These are phyloP conservation scores for Xylariomycetidae sp. DNA, from an alignment of 2,329 filamentous ascomycete species.

Conservation along the genomic window DNA sequence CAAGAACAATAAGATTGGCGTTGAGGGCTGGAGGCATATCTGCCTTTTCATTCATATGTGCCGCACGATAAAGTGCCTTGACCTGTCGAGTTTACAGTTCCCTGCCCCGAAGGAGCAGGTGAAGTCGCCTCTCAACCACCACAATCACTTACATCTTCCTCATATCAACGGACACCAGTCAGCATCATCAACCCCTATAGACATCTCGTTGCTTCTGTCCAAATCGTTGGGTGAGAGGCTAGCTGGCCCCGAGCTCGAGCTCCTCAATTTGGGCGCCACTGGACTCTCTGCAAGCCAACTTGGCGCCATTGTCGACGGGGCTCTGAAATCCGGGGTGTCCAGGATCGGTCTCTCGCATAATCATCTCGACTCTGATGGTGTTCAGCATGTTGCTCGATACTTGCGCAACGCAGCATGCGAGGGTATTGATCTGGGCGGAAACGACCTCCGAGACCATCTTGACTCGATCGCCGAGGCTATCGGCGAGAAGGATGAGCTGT, in stretches of 20 bases:
- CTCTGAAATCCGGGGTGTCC: slow-evolving; percentile 70
- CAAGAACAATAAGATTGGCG: slow-evolving; percentile 86
- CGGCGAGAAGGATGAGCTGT: slow-evolving; percentile 54
- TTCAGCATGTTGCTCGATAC: slow-evolving; percentile 72
- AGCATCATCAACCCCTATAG: slow-evolving; percentile 28
- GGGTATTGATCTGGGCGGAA: slow-evolving; percentile 83
- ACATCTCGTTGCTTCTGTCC: slow-evolving; percentile 62
- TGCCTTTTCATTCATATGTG: slow-evolving; percentile 88
- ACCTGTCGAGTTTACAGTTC: slow-evolving; percentile 80
- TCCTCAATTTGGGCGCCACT: slow-evolving; percentile 79
- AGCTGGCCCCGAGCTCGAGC: slow-evolving; percentile 68
- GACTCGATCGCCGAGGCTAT: slow-evolving; percentile 47
- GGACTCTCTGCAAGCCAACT: slow-evolving; percentile 66
- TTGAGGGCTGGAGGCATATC: slow-evolving; percentile 87
- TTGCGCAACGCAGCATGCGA: slow-evolving; percentile 72
- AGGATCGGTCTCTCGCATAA: slow-evolving; percentile 82
- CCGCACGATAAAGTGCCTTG: slow-evolving; percentile 75
- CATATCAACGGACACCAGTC: slow-evolving; percentile 26
- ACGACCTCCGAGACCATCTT: slow-evolving; percentile 58
- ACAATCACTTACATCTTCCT: slow-evolving; percentile 19
- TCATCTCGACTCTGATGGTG: slow-evolving; percentile 63
- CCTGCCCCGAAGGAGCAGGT: slow-evolving; percentile 35
- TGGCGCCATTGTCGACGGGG: slow-evolving; percentile 70
- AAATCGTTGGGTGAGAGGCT: slow-evolving; percentile 72
- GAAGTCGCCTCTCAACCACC: slow-evolving; percentile 17